Conservation (phyloP, 1,284 basidiomycete genomes). For the Sporisorium exsertum region DNA sequence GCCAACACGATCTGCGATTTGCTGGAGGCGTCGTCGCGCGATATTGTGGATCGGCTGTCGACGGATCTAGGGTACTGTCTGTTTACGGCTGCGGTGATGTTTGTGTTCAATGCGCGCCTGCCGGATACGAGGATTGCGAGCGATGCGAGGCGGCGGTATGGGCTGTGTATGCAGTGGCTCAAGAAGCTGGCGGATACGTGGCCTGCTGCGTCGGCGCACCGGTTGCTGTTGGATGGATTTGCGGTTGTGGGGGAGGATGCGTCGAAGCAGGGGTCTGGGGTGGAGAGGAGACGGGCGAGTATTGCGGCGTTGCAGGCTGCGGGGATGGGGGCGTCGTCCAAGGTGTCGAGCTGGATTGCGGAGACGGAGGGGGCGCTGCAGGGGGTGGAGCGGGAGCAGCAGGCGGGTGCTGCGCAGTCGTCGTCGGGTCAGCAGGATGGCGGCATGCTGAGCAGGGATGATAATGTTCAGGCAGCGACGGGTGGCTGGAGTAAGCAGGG, state of each 20-base stretch:
- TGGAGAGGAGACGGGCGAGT: slow-evolving; percentile 20
- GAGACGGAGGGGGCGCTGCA: slow-evolving; percentile 41
- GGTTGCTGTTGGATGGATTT: slow-evolving; percentile 63
- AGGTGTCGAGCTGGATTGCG: slow-evolving; percentile 48
- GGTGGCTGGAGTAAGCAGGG: slow-evolving; percentile 8
- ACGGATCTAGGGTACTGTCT: slow-evolving; percentile 62
- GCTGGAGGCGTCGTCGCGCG: slow-evolving; percentile 45
- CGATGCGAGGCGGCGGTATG: slow-evolving; percentile 53
- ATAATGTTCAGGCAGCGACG: neutral
- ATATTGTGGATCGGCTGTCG: slow-evolving; percentile 57
- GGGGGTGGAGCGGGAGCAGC: neutral
- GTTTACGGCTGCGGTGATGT: slow-evolving; percentile 64
- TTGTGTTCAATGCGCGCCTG: slow-evolving; percentile 61
- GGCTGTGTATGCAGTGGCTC: slow-evolving; percentile 58
- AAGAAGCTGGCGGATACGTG: slow-evolving; percentile 57
- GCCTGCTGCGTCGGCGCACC: slow-evolving; percentile 61
- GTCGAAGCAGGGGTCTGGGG: slow-evolving; percentile 26
- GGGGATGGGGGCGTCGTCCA: slow-evolving; percentile 15
- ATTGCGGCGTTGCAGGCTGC: slow-evolving; percentile 30
- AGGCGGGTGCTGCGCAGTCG: neutral
- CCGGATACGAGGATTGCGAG: slow-evolving; percentile 33
- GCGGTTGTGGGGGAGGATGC: slow-evolving; percentile 53
- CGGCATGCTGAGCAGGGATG: neutral
- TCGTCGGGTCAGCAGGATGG: neutral
- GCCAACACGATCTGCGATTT: slow-evolving; percentile 61